Conservation (phyloP, 352 stramenopile species). For the Albugo laibachii region DNA sequence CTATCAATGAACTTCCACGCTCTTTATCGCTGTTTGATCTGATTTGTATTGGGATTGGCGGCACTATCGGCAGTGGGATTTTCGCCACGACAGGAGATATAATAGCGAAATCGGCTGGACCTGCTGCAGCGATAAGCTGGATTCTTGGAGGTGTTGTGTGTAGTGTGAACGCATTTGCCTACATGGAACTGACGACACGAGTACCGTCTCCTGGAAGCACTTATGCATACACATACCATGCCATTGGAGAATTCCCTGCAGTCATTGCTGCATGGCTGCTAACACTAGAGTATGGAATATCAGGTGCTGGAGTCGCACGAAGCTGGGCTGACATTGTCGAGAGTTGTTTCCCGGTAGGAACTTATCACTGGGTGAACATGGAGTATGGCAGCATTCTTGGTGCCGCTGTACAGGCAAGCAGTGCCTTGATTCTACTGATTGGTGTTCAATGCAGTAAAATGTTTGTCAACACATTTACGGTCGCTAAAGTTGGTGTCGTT, state of each 20-base stretch:
- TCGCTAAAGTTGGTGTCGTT: constrained; percentile 21
- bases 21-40: constrained; percentile 7
- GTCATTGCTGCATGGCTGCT: constrained; percentile 25
- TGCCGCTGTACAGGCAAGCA: constrained; percentile 15
- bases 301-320: constrained; percentile 34
- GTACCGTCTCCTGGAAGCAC: constrained; percentile 37
- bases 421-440: constrained; percentile 14
- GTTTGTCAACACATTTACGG: constrained; percentile 26
- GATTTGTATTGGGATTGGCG: constrained; percentile 23
- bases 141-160: constrained; percentile 18
- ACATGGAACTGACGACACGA: constrained; percentile 23
- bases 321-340: constrained; percentile 58
- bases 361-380: constrained; percentile 3
- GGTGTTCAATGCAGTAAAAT: constrained; percentile 28
- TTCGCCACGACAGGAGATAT: constrained; percentile 32
- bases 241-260: constrained; percentile 49
- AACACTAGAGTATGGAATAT: constrained; percentile 49
- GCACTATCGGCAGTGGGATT: constrained; percentile 20
- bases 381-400: constrained; percentile 10
- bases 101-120: constrained; percentile 11
- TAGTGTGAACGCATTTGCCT: constrained; percentile 20
- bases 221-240: constrained; percentile 51
- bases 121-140: constrained; percentile 20
- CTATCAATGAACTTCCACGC: constrained; percentile 13
- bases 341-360: constrained; percentile 8